Evolutionary conservation across 352 stramenopile genomes (phyloP).

Genomic region (Pythium scleroteichum): DNA sequence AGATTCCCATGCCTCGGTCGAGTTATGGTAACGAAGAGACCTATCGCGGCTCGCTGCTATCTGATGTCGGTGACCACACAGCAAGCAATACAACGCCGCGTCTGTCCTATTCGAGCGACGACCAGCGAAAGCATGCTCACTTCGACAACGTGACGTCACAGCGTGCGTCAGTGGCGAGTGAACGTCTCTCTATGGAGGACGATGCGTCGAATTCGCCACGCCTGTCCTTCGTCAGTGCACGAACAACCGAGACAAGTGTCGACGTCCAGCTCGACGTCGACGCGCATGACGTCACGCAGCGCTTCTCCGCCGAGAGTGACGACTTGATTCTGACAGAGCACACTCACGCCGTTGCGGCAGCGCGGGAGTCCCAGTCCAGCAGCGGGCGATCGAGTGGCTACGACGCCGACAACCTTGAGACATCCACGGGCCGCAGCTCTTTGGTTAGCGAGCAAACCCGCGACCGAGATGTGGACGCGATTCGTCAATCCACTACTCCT

Average conservation of each 20-base stretch:
- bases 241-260: neutral
- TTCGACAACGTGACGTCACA: slow-evolving; percentile 3
- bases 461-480: neutral
- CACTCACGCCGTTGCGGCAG: neutral
- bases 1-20: neutral
- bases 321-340: neutral
- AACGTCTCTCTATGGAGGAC: slow-evolving; percentile 9
- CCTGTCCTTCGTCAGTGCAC: slow-evolving; percentile 7
- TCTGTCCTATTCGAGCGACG: slow-evolving; percentile 7
- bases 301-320: neutral
- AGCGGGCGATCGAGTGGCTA: slow-evolving; percentile 8
- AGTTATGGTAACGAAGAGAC: neutral
- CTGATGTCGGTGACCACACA: neutral
- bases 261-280: neutral
- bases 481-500: neutral
- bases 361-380: slow-evolving; percentile 2
- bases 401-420: slow-evolving; percentile 17
- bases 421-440: slow-evolving; percentile 8
- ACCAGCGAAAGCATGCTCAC: neutral
- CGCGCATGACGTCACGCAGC: neutral
- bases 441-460: slow-evolving; percentile 12
- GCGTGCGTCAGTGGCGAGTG: slow-evolving; percentile 3
- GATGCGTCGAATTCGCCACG: slow-evolving; percentile 7
- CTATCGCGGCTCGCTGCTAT: neutral
- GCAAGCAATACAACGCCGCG: neutral